These are phyloP conservation scores for Funneliformis geosporum DNA, from an alignment of 192 early-diverging fungal genomes.

Conservation along the genomic window DNA sequence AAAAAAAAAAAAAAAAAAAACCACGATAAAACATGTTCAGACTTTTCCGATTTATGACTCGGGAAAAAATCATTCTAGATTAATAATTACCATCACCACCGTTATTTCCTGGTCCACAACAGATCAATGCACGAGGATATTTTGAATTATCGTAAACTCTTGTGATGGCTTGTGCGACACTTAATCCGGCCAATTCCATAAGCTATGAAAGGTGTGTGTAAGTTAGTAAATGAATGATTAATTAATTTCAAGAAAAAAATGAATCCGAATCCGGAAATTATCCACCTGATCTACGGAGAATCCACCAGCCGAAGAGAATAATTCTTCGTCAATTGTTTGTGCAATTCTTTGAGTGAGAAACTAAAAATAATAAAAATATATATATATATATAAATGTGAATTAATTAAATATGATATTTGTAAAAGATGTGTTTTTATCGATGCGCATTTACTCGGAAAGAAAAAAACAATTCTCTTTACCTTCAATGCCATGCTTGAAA, in stretches of 20 bases:
- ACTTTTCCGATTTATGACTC: neutral
- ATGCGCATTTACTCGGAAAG: no score
- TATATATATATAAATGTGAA: neutral
- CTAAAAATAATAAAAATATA: slow-evolving; percentile 32
- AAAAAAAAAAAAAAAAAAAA: no score
- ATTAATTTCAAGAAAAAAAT: neutral
- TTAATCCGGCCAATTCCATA: slow-evolving; percentile 74
- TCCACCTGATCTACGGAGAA: slow-evolving; percentile 89
- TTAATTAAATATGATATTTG: neutral
- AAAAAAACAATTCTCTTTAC: neutral
- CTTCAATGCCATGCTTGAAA: neutral
- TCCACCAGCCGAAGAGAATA: slow-evolving; percentile 76
- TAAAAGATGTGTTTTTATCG: no score
- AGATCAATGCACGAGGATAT: slow-evolving; percentile 62
- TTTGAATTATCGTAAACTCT: slow-evolving; percentile 62
- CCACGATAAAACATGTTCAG: slow-evolving; percentile 7
- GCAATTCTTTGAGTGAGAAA: slow-evolving; percentile 65
- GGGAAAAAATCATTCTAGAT: neutral
- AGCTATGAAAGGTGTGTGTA: neutral
- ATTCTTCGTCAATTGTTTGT: slow-evolving; percentile 76
- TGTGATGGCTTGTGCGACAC: slow-evolving; percentile 83
- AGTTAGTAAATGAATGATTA: no score
- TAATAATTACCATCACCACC: slow-evolving; percentile 81
- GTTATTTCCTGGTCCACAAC: slow-evolving; percentile 91
- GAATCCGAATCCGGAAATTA: slow-evolving; percentile 44